These are phyloP conservation scores for Chlorella sp. DNA, from an alignment of 139 green algal species.

Conservation along the genomic window DNA sequence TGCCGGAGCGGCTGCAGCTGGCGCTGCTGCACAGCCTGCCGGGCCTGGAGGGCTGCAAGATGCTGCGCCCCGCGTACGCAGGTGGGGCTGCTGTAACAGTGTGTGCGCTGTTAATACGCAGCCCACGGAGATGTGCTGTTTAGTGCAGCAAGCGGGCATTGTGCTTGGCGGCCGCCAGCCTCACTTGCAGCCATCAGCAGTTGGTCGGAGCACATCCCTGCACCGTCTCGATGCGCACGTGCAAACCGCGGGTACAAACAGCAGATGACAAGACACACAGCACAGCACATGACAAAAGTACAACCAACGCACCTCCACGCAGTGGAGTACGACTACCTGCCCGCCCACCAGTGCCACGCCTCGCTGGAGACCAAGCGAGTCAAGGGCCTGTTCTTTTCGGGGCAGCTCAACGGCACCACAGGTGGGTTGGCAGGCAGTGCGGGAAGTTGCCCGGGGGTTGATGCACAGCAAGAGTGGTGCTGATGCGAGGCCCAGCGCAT, in stretches of 20 bases:
- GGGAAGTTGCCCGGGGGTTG: too few relatives aligned
- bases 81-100: not conserved
- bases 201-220: too few relatives aligned
- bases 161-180: too few relatives aligned
- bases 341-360: conserved; percentile 88
- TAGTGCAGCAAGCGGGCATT: too few relatives aligned
- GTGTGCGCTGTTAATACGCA: not conserved
- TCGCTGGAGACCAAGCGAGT: conserved; percentile 93
- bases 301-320: conserved; percentile 34
- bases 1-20: conserved; percentile 94
- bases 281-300: too few relatives aligned
- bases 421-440: conserved; percentile 38
- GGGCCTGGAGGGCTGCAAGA: conserved; percentile 82
- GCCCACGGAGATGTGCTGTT: not conserved
- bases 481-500: too few relatives aligned
- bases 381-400: conserved; percentile 94
- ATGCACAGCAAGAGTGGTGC: too few relatives aligned
- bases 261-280: too few relatives aligned
- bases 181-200: too few relatives aligned
- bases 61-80: conserved; percentile 94
- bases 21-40: conserved; percentile 93
- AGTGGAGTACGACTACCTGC: conserved; percentile 99
- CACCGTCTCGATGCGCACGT: too few relatives aligned
- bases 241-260: too few relatives aligned
- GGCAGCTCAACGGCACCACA: conserved; percentile 99